Percentiles rank a stretch among this genome's conserved stretches.
phyloP scores from a whole-genome alignment of 2,329 filamentous ascomycete genomes.

The Penicillium sp. region DNA sequence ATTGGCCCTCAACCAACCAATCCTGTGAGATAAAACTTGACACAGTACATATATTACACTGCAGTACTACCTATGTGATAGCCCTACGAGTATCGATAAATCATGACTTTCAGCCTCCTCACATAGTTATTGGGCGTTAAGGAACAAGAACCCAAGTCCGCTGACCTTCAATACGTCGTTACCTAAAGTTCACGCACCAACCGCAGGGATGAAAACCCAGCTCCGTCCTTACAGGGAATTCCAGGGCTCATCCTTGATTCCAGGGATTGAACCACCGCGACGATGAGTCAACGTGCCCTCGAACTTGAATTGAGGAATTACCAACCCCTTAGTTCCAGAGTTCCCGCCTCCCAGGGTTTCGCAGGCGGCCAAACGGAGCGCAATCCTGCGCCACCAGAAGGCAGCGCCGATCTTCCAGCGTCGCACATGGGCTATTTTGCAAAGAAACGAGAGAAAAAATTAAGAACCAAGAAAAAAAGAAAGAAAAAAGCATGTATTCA shows the following conservation, averaged over 20 bases:
- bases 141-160: neutral
- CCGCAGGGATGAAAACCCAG: conserved; percentile 23
- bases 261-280: conserved; percentile 7
- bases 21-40: neutral
- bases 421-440: conserved; percentile 26
- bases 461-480: neutral
- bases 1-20: conserved; percentile 11
- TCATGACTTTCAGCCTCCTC: neutral
- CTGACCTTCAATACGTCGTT: conserved; percentile 13
- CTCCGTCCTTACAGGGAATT: conserved; percentile 27
- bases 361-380: conserved; percentile 14
- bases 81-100: too few relatives aligned
- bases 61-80: too few relatives aligned
- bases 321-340: conserved; percentile 1
- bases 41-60: too few relatives aligned
- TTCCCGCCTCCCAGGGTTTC: neutral
- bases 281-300: conserved; percentile 10
- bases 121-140: conserved; percentile 2
- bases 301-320: conserved; percentile 1
- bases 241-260: conserved; percentile 23
- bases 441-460: neutral
- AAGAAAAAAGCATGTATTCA: too few relatives aligned
- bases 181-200: conserved; percentile 29
- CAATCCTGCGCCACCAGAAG: conserved; percentile 24
- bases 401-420: conserved; percentile 27